These are phyloP conservation scores for Botrytis pseudocinerea DNA, from an alignment of 2,329 filamentous ascomycete species.

Conservation along the genomic window DNA sequence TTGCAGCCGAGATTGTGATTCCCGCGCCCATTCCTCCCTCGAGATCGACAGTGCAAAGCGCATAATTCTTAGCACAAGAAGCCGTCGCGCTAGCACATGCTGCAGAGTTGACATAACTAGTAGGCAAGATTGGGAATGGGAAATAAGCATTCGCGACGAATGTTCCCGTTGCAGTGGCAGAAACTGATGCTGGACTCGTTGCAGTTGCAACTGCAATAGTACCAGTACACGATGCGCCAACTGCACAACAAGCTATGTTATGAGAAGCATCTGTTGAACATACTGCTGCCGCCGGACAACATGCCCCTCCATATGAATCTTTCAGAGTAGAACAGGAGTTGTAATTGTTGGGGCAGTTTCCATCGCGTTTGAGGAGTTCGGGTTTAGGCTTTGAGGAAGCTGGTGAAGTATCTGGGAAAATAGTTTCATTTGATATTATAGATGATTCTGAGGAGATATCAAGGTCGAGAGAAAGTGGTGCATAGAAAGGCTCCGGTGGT, in stretches of 20 bases:
- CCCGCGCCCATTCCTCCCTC: slow-evolving; percentile 47
- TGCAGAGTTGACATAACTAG: slow-evolving; percentile 51
- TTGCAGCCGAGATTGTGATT: slow-evolving; percentile 58
- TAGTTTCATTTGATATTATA: slow-evolving; percentile 31
- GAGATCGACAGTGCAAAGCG: slow-evolving; percentile 54
- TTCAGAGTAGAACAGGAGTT: slow-evolving; percentile 39
- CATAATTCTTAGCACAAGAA: slow-evolving; percentile 56
- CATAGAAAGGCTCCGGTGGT: slow-evolving; percentile 34
- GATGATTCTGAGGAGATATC: slow-evolving; percentile 20
- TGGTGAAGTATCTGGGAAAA: slow-evolving; percentile 23
- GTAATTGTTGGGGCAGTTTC: slow-evolving; percentile 38
- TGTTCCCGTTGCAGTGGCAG: slow-evolving; percentile 43
- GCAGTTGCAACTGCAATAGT: slow-evolving; percentile 31
- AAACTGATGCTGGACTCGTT: slow-evolving; percentile 22
- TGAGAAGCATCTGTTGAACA: slow-evolving; percentile 38
- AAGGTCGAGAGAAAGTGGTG: slow-evolving; percentile 26
- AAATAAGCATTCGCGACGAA: slow-evolving; percentile 61
- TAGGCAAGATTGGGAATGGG: slow-evolving; percentile 58
- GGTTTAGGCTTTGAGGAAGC: slow-evolving; percentile 13
- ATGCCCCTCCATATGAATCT: slow-evolving; percentile 37
- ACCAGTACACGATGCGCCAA: slow-evolving; percentile 40
- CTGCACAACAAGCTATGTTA: slow-evolving; percentile 41
- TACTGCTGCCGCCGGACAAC: slow-evolving; percentile 36
- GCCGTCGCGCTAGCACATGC: slow-evolving; percentile 54
- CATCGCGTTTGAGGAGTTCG: slow-evolving; percentile 38